Evolutionary conservation across 371 early-diverging fungal species (phyloP).

Genomic region (Mortierella sp.): DNA sequence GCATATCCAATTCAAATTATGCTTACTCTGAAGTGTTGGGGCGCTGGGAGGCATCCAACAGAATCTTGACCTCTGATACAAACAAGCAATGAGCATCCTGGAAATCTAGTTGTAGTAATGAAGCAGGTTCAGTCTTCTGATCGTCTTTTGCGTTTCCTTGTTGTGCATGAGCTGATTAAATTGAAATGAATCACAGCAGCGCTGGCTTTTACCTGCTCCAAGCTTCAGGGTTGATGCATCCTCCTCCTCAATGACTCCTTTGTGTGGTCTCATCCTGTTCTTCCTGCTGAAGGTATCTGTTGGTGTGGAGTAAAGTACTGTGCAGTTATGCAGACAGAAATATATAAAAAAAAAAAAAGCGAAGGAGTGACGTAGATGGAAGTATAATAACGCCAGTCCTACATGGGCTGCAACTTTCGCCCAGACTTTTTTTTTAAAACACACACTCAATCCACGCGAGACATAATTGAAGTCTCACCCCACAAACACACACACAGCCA

Average conservation of each 20-base stretch:
- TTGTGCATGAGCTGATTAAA: not conserved
- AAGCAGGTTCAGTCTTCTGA: not conserved
- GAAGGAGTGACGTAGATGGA: too few species aligned
- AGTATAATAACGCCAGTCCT: too few species aligned
- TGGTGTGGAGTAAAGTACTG: not conserved
- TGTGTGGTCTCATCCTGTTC: slow-evolving; percentile 61
- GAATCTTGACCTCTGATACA: slow-evolving; percentile 86
- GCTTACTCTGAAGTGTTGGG: slow-evolving; percentile 59
- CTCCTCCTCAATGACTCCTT: slow-evolving; percentile 75
- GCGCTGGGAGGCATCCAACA: slow-evolving; percentile 79
- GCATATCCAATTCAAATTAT: not conserved
- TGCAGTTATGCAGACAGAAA: not conserved
- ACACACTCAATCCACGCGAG: too few species aligned
- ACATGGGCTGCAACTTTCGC: too few species aligned
- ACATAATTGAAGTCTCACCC: not conserved
- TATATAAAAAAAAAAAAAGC: too few species aligned
- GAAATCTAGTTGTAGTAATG: slow-evolving; percentile 67
- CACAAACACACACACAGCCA: not conserved
- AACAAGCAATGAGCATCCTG: slow-evolving; percentile 86
- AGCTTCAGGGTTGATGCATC: slow-evolving; percentile 81
- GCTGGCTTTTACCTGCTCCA: slow-evolving; percentile 74
- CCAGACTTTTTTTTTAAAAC: too few species aligned
- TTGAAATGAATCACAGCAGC: not conserved
- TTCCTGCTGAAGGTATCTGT: not conserved
- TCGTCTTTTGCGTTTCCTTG: not conserved